phyloP scores from a whole-genome alignment of 2,329 filamentous ascomycete species.

The Calycina marina region DNA sequence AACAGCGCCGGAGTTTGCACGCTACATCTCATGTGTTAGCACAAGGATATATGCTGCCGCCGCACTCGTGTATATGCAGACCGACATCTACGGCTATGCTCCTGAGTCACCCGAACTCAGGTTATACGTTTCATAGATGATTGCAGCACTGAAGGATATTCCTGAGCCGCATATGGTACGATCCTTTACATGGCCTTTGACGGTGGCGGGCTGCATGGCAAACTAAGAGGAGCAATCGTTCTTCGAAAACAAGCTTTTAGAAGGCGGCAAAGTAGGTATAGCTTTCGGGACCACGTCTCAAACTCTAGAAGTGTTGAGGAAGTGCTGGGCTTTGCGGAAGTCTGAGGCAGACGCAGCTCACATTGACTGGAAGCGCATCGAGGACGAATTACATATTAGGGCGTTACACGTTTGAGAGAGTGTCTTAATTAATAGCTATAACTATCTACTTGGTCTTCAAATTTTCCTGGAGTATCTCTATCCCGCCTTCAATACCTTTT shows the following conservation, averaged over 20 bases:
- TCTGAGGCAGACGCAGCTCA: not conserved
- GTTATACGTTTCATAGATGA: not conserved
- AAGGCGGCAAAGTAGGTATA: not conserved
- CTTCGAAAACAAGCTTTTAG: not conserved
- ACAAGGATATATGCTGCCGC: not conserved
- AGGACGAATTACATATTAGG: too few relatives aligned
- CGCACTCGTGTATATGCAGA: not conserved
- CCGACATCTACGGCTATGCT: not conserved
- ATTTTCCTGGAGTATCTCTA: too few relatives aligned
- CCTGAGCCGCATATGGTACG: not conserved
- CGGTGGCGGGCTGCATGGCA: not conserved
- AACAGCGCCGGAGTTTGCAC: not conserved
- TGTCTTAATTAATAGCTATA: too few relatives aligned
- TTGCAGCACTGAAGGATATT: too few relatives aligned
- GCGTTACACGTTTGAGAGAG: too few relatives aligned
- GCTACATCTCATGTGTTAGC: not conserved
- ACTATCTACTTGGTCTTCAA: too few relatives aligned
- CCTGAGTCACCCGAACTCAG: not conserved
- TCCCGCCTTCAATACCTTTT: not conserved
- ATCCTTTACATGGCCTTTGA: not conserved
- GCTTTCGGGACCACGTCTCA: not conserved
- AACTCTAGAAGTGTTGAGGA: not conserved
- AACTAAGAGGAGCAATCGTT: not conserved
- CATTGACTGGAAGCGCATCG: too few relatives aligned
- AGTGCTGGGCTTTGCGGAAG: not conserved